These are phyloP conservation scores for Corinectria fuckeliana DNA, from an alignment of 2,329 filamentous ascomycete species.

Conservation along the genomic window DNA sequence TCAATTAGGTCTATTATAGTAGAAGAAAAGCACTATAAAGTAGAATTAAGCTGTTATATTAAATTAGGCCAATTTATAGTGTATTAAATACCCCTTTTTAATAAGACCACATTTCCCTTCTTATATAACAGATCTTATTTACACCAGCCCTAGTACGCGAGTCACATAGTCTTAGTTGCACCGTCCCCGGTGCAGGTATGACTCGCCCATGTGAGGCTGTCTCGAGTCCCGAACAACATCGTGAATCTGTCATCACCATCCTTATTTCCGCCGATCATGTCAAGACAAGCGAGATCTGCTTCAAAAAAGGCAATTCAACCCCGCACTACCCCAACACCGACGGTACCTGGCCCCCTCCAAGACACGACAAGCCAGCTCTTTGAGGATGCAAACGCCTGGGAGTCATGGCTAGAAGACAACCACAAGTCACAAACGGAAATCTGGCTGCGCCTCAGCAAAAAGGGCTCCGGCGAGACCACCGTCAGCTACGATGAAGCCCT, in stretches of 20 bases:
- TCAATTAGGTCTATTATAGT: too few relatives aligned
- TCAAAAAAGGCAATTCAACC: conserved; percentile 13
- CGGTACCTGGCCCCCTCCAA: accelerated
- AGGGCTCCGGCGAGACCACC: conserved; percentile 49
- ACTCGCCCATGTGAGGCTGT: not conserved
- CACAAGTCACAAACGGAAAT: conserved; percentile 42
- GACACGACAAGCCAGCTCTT: conserved; percentile 23
- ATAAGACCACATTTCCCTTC: too few relatives aligned
- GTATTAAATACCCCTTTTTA: too few relatives aligned
- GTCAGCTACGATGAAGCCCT: conserved; percentile 60
- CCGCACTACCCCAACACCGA: not conserved
- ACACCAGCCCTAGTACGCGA: too few relatives aligned
- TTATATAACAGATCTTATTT: too few relatives aligned
- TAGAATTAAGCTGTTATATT: too few relatives aligned
- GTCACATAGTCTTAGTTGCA: too few relatives aligned
- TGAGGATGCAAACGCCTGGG: conserved; percentile 17
- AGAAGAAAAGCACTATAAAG: too few relatives aligned
- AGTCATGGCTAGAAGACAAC: conserved; percentile 25
- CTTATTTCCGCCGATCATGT: conserved; percentile 17
- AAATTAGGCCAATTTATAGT: too few relatives aligned
- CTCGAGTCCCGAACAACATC: not conserved
- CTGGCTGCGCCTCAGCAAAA: conserved; percentile 59
- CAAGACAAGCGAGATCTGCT: conserved; percentile 27
- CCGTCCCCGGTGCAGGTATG: too few relatives aligned
- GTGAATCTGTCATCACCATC: not conserved